Evolutionary conservation across 2,329 filamentous ascomycete genomes (phyloP).

Genomic region (Aspergillus viridinutans): DNA sequence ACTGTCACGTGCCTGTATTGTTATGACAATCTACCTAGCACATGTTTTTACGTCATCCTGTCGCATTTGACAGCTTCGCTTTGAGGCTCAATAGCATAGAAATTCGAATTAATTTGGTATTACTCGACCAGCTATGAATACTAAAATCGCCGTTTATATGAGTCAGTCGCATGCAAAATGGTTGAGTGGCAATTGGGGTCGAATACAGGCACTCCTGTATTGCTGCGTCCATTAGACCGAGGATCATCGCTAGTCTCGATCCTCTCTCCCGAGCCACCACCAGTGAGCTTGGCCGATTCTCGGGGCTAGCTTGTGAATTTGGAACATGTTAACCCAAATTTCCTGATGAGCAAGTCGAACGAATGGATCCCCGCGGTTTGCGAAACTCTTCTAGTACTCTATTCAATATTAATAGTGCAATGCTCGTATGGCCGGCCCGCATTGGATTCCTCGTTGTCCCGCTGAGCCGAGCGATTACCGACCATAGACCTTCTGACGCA

Average conservation of each 20-base stretch:
- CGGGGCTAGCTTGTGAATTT: conserved; percentile 28
- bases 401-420: background rate
- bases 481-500: conserved; percentile 25
- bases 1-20: conserved; percentile 11
- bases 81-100: background rate
- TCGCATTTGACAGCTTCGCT: background rate
- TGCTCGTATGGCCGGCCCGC: conserved; percentile 20
- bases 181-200: background rate
- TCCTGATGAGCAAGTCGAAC: background rate
- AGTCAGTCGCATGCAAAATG: background rate
- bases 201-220: background rate
- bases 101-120: background rate
- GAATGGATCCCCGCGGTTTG: conserved; percentile 5
- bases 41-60: conserved; percentile 14
- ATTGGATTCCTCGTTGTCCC: conserved; percentile 25
- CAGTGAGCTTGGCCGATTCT: conserved; percentile 23
- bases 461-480: conserved; percentile 40
- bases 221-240: conserved; percentile 35
- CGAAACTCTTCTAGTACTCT: background rate
- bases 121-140: background rate
- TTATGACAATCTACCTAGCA: conserved; percentile 2
- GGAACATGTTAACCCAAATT: conserved; percentile 4
- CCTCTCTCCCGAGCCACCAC: conserved; percentile 35
- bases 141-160: background rate
- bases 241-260: conserved; percentile 32